Conservation (phyloP, 768 basidiomycete species). For the Favolaschia claudopus region DNA sequence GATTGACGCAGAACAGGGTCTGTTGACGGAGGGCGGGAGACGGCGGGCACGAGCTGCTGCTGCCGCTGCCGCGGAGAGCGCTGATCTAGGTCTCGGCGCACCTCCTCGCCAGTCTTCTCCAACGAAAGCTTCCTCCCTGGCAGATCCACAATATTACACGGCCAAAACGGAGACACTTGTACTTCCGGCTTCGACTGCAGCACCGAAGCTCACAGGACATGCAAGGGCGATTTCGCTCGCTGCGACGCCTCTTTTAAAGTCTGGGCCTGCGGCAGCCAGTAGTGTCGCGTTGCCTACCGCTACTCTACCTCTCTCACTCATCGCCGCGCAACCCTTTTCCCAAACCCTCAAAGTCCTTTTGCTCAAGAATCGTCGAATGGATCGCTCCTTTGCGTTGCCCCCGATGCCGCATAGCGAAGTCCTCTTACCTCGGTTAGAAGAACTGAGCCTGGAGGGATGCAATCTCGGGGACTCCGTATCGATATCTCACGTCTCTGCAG, state of each 20-base stretch:
- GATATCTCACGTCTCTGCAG: conserved; percentile 46
- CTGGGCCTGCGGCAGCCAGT: neutral
- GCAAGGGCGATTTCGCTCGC: conserved; percentile 68
- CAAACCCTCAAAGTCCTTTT: conserved; percentile 63
- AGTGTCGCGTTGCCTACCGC: conserved; percentile 70
- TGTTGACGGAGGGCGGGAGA: conserved; percentile 77
- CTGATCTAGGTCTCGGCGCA: conserved; percentile 34
- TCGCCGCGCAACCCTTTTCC: conserved; percentile 67
- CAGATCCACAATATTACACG: conserved; percentile 67
- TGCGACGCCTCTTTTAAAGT: conserved; percentile 25
- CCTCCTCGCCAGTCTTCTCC: conserved; percentile 30
- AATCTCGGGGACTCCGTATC: conserved; percentile 67
- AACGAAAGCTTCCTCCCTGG: conserved; percentile 46
- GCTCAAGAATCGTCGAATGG: conserved; percentile 71
- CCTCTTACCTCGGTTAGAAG: conserved; percentile 73
- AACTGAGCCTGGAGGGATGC: conserved; percentile 78
- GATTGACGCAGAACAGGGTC: conserved; percentile 76
- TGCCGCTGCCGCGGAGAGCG: conserved; percentile 35
- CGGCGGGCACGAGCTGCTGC: conserved; percentile 68
- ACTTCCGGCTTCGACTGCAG: conserved; percentile 67
- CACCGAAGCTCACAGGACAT: conserved; percentile 58
- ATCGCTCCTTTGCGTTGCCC: conserved; percentile 69
- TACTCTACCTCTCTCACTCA: conserved; percentile 70
- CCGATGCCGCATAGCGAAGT: conserved; percentile 36
- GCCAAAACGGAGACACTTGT: conserved; percentile 63